Conservation (phyloP, 768 basidiomycete genomes). For the Naganishia randhawae region DNA sequence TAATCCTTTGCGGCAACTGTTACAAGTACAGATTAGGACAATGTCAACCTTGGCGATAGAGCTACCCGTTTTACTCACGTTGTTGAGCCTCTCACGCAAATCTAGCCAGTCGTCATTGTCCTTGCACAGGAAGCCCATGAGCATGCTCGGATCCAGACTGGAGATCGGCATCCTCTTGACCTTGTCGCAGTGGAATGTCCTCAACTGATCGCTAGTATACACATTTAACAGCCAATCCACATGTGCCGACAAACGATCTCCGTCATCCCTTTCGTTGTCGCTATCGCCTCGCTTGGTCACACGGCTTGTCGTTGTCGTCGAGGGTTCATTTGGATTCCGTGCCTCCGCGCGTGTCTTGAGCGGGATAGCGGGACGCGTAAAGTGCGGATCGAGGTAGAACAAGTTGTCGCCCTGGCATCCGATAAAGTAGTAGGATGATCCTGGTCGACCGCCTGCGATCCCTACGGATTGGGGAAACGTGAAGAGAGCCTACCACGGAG, state of each 20-base stretch:
- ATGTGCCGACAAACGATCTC: neutral
- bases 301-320: neutral
- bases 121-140: constrained; percentile 83
- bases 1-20: constrained; percentile 64
- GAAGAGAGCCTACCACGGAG: constrained; percentile 63
- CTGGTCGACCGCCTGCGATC: constrained; percentile 91
- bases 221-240: constrained; percentile 60
- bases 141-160: constrained; percentile 92
- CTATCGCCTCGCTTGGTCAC: neutral
- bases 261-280: neutral
- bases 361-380: constrained; percentile 71
- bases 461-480: constrained; percentile 93
- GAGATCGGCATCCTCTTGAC: constrained; percentile 90
- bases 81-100: constrained; percentile 65
- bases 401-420: constrained; percentile 83
- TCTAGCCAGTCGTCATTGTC: constrained; percentile 83
- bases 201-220: constrained; percentile 68
- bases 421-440: constrained; percentile 97
- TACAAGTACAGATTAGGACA: neutral
- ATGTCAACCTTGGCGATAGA: neutral
- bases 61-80: constrained; percentile 61
- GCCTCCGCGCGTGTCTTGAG: constrained; percentile 46
- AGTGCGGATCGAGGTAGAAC: constrained; percentile 55
- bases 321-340: neutral
- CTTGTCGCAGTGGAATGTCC: constrained; percentile 93